Conservation (phyloP, 495 filamentous ascomycete genomes). For the Hypoxylon perforatum region DNA sequence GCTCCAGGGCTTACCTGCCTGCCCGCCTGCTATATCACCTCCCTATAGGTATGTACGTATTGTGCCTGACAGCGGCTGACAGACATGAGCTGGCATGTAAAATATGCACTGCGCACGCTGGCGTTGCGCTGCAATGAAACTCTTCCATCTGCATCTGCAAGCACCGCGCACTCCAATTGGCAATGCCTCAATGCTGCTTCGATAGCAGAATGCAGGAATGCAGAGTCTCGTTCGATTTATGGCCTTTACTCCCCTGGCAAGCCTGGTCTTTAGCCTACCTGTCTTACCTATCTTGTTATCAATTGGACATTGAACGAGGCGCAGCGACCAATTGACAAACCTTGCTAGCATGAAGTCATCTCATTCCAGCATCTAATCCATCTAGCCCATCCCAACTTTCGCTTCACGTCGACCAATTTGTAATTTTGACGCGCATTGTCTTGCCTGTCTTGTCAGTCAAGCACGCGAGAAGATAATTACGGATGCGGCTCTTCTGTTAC, state of each 20-base stretch:
- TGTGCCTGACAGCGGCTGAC: not conserved
- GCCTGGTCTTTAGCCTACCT: no score
- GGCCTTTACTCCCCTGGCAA: not conserved
- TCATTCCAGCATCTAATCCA: slow-evolving; percentile 26
- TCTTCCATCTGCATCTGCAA: slow-evolving; percentile 33
- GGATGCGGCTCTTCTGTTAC: not conserved
- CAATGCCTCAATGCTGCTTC: slow-evolving; percentile 2
- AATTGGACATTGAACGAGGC: slow-evolving; percentile 22
- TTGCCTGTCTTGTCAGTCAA: not conserved
- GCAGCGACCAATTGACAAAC: slow-evolving; percentile 17
- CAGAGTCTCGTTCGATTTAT: no score
- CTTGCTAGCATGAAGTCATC: slow-evolving; percentile 17
- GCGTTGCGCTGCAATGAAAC: not conserved
- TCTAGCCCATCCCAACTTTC: slow-evolving; percentile 5
- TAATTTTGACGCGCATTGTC: slow-evolving; percentile 9
- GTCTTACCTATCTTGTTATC: not conserved
- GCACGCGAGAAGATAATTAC: not conserved
- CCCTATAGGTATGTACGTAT: not conserved
- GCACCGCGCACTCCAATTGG: slow-evolving; percentile 27
- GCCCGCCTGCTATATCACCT: no score
- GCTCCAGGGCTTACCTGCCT: not conserved
- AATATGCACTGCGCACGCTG: not conserved
- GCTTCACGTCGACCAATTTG: slow-evolving; percentile 16
- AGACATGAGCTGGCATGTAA: not conserved
- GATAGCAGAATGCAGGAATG: no score